These are phyloP conservation scores for Cucumis hystrix DNA, from an alignment of 306 rosid genomes.

Conservation along the genomic window DNA sequence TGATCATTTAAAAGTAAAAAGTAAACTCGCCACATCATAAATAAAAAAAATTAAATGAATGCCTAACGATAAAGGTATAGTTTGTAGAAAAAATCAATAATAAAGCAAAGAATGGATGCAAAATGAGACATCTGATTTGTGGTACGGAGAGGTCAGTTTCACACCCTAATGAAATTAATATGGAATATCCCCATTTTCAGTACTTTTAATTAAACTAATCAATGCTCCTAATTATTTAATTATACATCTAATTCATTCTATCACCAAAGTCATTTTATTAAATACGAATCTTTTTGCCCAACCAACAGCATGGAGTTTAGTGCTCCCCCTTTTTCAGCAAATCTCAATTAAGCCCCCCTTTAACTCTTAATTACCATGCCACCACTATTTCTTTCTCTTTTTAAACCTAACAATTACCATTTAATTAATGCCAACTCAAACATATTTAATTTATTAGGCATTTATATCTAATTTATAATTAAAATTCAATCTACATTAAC, in stretches of 20 bases:
- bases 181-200: not conserved
- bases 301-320: not conserved
- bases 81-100: too few relatives aligned
- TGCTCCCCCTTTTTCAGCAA: not conserved
- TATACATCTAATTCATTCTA: not conserved
- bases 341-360: not conserved
- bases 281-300: not conserved
- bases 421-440: not conserved
- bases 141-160: not conserved
- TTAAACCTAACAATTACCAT: not conserved
- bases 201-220: not conserved
- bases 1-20: too few relatives aligned
- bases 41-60: too few relatives aligned
- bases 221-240: not conserved
- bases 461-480: not conserved
- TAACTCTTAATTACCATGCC: not conserved
- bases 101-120: not conserved
- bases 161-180: not conserved
- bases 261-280: not conserved
- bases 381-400: not conserved
- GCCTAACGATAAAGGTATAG: too few relatives aligned
- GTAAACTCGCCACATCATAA: too few relatives aligned
- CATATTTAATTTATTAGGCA: not conserved
- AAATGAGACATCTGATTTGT: not conserved
- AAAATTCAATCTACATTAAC: too few relatives aligned